phyloP scores from a whole-genome alignment of 2,329 filamentous ascomycete species.

The Fusarium camptoceras region DNA sequence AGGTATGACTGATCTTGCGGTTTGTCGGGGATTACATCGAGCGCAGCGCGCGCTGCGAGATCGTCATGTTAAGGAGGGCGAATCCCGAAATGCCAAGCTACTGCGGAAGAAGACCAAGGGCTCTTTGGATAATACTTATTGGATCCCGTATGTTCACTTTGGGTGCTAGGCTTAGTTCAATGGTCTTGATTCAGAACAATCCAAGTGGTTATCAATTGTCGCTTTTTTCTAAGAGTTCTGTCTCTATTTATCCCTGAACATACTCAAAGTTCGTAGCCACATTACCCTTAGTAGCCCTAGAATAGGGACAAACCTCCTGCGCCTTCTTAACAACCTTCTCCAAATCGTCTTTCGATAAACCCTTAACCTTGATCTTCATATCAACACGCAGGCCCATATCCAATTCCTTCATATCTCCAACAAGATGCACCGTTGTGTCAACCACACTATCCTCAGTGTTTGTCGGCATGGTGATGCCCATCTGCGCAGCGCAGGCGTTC shows the following conservation, averaged over 20 bases:
- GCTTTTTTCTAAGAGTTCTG: background rate
- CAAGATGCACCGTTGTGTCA: slow-evolving; percentile 21
- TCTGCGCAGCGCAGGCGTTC: slow-evolving; percentile 19
- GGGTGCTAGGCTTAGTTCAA: background rate
- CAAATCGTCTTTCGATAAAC: background rate
- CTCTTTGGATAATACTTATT: background rate
- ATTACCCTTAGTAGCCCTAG: slow-evolving; percentile 1
- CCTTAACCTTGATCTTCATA: slow-evolving; percentile 28
- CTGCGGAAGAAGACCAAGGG: background rate
- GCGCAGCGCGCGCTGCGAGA: background rate
- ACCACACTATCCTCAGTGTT: slow-evolving; percentile 18
- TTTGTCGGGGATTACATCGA: background rate
- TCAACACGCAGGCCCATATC: slow-evolving; percentile 19
- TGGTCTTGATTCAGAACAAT: fast-evolving
- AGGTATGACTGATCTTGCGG: too few species aligned
- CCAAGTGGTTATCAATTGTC: background rate
- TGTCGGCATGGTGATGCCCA: slow-evolving; percentile 14
- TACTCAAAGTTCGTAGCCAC: slow-evolving; percentile 10
- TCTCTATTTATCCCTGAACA: background rate
- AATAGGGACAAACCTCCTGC: slow-evolving; percentile 11
- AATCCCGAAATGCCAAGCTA: background rate
- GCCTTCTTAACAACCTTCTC: slow-evolving; percentile 16
- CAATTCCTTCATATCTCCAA: slow-evolving; percentile 20
- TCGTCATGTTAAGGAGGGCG: background rate
- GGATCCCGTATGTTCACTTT: background rate